Conservation (phyloP, 2,329 filamentous ascomycete species). For the Teratosphaeria epicoccoides region DNA sequence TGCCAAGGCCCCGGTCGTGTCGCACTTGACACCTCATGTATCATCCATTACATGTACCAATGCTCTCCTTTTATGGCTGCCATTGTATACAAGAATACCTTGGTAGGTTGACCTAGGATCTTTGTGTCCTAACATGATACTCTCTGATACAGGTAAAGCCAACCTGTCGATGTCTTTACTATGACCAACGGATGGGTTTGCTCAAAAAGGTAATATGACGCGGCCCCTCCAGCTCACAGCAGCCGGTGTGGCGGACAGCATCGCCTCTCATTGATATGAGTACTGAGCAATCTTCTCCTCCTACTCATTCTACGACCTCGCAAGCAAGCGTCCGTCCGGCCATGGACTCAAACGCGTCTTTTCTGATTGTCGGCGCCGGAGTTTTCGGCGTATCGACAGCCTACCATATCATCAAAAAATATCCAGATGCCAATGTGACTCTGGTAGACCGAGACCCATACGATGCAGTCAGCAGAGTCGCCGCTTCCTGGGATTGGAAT, state of each 20-base stretch:
- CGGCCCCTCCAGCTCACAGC: neutral
- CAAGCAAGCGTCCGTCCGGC: neutral
- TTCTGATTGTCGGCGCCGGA: constrained; percentile 26
- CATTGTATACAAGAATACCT: no score
- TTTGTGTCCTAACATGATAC: neutral
- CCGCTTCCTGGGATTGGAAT: constrained; percentile 64
- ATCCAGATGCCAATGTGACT: constrained; percentile 31
- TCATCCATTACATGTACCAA: neutral
- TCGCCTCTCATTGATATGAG: neutral
- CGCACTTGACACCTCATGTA: neutral
- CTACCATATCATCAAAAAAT: constrained; percentile 34
- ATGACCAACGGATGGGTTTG: neutral
- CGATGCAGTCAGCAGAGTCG: constrained; percentile 29
- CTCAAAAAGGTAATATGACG: neutral
- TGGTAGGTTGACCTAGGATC: no score
- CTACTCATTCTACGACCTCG: neutral
- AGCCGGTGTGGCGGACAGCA: no score
- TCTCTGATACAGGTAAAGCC: neutral
- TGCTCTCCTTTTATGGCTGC: neutral
- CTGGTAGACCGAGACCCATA: constrained; percentile 30
- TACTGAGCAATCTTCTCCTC: no score
- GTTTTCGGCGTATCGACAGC: constrained; percentile 50
- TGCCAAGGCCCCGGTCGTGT: no score
- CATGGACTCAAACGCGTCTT: neutral
- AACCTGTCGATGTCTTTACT: neutral